phyloP scores from a whole-genome alignment of 768 basidiomycete species.

The Candolleomyces eurysporus region DNA sequence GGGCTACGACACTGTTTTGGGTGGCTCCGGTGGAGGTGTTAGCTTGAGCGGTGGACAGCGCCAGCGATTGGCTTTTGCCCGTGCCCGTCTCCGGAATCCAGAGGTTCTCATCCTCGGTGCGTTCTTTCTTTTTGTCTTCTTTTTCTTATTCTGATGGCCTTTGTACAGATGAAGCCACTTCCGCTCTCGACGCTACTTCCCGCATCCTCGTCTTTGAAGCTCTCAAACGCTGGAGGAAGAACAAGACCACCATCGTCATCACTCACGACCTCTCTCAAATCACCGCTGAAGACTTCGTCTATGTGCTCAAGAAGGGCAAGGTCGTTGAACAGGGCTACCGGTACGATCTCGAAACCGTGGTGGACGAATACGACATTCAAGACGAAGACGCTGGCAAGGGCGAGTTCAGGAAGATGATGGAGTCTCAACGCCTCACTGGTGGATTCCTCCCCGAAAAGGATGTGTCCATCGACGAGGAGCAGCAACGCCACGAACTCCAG shows the following conservation, averaged over 20 bases:
- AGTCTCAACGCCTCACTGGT: constrained; percentile 48
- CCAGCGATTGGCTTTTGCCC: constrained; percentile 86
- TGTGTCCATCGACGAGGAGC: constrained; percentile 29
- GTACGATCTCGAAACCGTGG: constrained; percentile 60
- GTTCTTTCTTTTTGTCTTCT: constrained; percentile 25
- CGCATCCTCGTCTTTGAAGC: constrained; percentile 82
- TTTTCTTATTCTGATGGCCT: constrained; percentile 28
- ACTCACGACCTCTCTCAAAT: constrained; percentile 95
- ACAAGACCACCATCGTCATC: constrained; percentile 89
- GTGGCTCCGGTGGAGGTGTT: constrained; percentile 57
- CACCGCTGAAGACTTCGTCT: constrained; percentile 74
- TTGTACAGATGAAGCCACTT: constrained; percentile 73
- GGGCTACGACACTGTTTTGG: constrained; percentile 84
- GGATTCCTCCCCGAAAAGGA: constrained; percentile 48
- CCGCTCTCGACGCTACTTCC: constrained; percentile 82
- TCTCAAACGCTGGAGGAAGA: constrained; percentile 61
- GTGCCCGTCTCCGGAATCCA: constrained; percentile 83
- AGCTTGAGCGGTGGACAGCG: constrained; percentile 89
- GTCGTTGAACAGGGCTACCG: constrained; percentile 90
- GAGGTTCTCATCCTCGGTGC: constrained; percentile 86
- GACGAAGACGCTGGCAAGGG: constrained; percentile 36
- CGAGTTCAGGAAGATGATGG: constrained; percentile 72
- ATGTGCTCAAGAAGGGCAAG: constrained; percentile 79
- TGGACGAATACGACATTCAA: constrained; percentile 11
- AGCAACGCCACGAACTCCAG: constrained; percentile 45